A percentile compares a stretch with the other conserved stretches of the same genome.
phyloP scores from a whole-genome alignment of 805 yeast genomes.

The Sungouiozyma intestinalis region DNA sequence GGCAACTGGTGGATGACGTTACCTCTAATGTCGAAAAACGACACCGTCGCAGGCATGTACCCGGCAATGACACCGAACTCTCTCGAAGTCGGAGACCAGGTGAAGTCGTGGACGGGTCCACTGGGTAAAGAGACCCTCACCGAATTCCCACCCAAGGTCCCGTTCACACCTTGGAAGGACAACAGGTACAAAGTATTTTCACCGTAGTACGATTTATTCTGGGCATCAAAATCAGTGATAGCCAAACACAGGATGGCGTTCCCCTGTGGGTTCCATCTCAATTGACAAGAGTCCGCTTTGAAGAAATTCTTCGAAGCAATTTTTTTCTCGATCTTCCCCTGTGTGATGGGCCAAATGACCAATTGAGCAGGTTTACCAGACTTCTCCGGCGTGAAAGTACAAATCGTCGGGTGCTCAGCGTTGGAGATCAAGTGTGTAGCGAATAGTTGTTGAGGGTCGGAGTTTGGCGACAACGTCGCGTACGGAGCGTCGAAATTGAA shows the following conservation, averaged over 20 bases:
- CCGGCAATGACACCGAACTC: constrained; percentile 98
- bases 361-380: constrained; percentile 85
- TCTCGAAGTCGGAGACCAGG: constrained; percentile 93
- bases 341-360: constrained; percentile 46
- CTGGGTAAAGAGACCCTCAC: constrained; percentile 77
- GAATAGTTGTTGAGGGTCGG: constrained; percentile 28
- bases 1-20: constrained; percentile 75
- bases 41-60: constrained; percentile 92
- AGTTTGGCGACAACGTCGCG: constrained; percentile 38
- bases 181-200: constrained; percentile 85
- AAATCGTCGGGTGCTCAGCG: constrained; percentile 82
- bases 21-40: constrained; percentile 92
- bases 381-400: constrained; percentile 81
- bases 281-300: constrained; percentile 88
- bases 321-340: constrained; percentile 45
- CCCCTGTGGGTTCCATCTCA: constrained; percentile 91
- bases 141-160: constrained; percentile 87
- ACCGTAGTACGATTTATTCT: constrained; percentile 92
- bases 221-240: constrained; percentile 88
- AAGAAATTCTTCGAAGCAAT: constrained; percentile 81
- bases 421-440: constrained; percentile 59
- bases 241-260: constrained; percentile 90
- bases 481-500: constrained; percentile 42
- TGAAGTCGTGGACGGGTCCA: constrained; percentile 95
- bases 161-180: constrained; percentile 35